Conservation (phyloP, 2,329 filamentous ascomycete genomes). For the Tolypocladium endophyticum region DNA sequence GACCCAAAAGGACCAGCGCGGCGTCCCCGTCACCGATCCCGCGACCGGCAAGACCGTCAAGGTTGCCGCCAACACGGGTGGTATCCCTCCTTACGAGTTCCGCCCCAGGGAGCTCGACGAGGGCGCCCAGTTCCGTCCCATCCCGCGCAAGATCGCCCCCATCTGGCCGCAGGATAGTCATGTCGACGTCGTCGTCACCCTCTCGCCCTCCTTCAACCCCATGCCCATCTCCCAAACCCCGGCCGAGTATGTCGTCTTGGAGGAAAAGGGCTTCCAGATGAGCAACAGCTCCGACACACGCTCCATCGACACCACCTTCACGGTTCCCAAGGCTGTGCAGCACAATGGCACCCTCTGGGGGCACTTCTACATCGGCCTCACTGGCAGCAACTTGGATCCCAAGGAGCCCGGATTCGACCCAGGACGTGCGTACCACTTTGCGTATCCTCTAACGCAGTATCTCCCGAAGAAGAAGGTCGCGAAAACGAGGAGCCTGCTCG, state of each 20-base stretch:
- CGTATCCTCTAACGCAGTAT: constrained; percentile 79
- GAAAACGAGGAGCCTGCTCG: constrained; percentile 84
- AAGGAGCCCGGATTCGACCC: constrained; percentile 60
- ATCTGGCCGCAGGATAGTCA: constrained; percentile 76
- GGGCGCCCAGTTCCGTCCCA: constrained; percentile 49
- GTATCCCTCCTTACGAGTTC: constrained; percentile 54
- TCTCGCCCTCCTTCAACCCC: constrained; percentile 65
- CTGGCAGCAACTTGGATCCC: constrained; percentile 69
- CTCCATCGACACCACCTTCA: constrained; percentile 64
- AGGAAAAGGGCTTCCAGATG: constrained; percentile 71
- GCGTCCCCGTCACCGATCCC: constrained; percentile 37
- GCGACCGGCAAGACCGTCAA: constrained; percentile 38
- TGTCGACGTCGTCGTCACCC: constrained; percentile 75
- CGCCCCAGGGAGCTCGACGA: constrained; percentile 51
- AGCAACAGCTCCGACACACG: constrained; percentile 73
- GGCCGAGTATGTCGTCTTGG: constrained; percentile 59
- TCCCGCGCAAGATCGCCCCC: constrained; percentile 66
- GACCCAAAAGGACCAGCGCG: constrained; percentile 34
- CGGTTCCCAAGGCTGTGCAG: constrained; percentile 70
- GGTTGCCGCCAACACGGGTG: constrained; percentile 41
- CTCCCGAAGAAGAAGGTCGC: constrained; percentile 79
- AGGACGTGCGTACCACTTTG: constrained; percentile 70
- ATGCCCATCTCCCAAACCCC: constrained; percentile 56
- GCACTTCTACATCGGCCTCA: constrained; percentile 79
- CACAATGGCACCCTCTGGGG: constrained; percentile 90